Conservation (phyloP, 306 rosid genomes). For the Sicyos edulis region DNA sequence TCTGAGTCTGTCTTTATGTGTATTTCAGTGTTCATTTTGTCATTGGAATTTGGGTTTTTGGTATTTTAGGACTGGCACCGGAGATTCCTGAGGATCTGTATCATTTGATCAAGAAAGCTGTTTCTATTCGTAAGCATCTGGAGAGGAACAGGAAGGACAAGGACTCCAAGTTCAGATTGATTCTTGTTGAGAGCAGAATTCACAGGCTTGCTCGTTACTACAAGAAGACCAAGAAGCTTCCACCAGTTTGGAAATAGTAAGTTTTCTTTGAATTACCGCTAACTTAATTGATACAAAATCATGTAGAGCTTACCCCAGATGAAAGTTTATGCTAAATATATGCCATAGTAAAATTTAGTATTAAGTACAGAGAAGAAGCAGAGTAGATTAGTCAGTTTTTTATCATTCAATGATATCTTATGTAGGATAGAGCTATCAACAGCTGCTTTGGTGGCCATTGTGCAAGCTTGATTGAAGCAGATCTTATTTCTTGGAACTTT, state of each 20-base stretch:
- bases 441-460: too few species aligned
- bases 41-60: not conserved
- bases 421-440: too few species aligned
- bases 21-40: not conserved
- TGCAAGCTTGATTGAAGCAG: too few species aligned
- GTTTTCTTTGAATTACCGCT: not conserved
- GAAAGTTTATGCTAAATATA: too few species aligned
- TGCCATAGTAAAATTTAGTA: too few species aligned
- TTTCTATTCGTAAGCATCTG: conserved; percentile 26
- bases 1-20: not conserved
- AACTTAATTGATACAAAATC: too few species aligned
- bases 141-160: conserved; percentile 31
- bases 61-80: conserved; percentile 22
- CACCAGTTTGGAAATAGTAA: conserved; percentile 29
- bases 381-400: not conserved
- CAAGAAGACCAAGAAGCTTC: conserved; percentile 27
- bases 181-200: conserved; percentile 26
- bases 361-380: not conserved
- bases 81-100: conserved; percentile 30
- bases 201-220: conserved; percentile 29
- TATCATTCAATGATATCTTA: not conserved
- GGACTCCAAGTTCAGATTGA: conserved; percentile 27
- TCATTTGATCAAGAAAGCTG: conserved; percentile 27
- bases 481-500: too few species aligned
- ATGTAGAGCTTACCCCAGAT: too few species aligned